Conservation (phyloP, 2,329 filamentous ascomycete genomes). For the Microsporum ferrugineum region DNA sequence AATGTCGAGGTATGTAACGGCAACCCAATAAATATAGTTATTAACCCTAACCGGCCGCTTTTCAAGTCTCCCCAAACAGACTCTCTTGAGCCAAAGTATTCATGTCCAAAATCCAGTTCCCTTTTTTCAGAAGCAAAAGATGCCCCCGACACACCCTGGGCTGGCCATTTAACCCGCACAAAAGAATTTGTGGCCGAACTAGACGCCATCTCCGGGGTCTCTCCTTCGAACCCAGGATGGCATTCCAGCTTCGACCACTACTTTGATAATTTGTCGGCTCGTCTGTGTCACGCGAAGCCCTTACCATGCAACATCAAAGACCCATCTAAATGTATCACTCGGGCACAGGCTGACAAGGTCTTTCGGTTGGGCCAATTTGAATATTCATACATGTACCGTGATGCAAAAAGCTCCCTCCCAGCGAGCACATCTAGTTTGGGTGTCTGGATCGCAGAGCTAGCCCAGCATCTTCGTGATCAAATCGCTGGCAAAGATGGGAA, state of each 20-base stretch:
- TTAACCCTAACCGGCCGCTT: not conserved
- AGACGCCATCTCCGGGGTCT: conserved; percentile 58
- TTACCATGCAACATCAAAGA: conserved; percentile 53
- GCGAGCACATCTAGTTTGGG: conserved; percentile 54
- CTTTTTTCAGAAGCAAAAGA: conserved; percentile 39
- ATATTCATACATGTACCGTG: conserved; percentile 67
- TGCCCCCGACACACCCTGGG: conserved; percentile 45
- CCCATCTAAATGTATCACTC: conserved; percentile 48
- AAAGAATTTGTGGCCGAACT: conserved; percentile 46
- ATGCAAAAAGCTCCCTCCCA: conserved; percentile 49
- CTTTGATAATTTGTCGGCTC: conserved; percentile 69
- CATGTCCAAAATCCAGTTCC: conserved; percentile 44
- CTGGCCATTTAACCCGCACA: conserved; percentile 49
- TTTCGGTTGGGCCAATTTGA: conserved; percentile 71
- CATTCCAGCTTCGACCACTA: conserved; percentile 65
- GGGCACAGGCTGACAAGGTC: conserved; percentile 53
- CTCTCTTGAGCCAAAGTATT: conserved; percentile 62
- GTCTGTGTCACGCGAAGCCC: conserved; percentile 63
- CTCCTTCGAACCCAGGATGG: conserved; percentile 47
- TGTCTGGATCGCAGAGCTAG: conserved; percentile 63
- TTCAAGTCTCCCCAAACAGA: conserved; percentile 34
- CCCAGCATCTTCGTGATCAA: conserved; percentile 49
- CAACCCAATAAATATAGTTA: not conserved
- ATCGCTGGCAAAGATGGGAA: conserved; percentile 31
- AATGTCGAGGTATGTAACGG: conserved; percentile 35